These are phyloP conservation scores for Blastobotrys raffinosifermentans DNA, from an alignment of 1,139 yeast species.

Conservation along the genomic window DNA sequence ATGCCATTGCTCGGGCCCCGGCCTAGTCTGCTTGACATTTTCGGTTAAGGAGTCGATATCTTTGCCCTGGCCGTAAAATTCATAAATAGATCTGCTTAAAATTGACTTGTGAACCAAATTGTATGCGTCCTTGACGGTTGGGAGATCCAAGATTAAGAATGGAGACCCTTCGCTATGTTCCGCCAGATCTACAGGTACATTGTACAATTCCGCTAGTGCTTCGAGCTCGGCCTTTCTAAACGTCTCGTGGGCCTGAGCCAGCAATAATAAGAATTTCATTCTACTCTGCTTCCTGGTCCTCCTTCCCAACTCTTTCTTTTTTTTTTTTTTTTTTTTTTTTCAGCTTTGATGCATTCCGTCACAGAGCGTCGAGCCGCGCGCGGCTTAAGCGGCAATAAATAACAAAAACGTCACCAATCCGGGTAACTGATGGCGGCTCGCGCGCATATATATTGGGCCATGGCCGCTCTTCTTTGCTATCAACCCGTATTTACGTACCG, in stretches of 20 bases:
- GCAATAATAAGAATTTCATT: conserved; percentile 58
- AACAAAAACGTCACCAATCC: no score
- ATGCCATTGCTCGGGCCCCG: conserved; percentile 20
- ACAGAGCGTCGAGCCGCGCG: no score
- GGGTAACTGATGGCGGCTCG: no score
- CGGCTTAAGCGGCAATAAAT: no score
- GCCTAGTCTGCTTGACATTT: conserved; percentile 38
- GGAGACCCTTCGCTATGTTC: conserved; percentile 57
- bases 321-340: no score
- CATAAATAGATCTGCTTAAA: conserved; percentile 70
- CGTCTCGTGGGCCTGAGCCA: conserved; percentile 78
- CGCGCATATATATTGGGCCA: no score
- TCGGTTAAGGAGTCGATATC: conserved; percentile 53
- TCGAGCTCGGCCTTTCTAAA: conserved; percentile 81
- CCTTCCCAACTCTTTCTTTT: no score
- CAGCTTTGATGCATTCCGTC: no score
- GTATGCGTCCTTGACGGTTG: conserved; percentile 59
- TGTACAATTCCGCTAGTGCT: conserved; percentile 65
- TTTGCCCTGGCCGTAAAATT: conserved; percentile 72
- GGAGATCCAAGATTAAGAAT: conserved; percentile 60
- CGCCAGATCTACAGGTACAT: conserved; percentile 53
- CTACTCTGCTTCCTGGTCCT: no score
- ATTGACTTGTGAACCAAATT: conserved; percentile 62
- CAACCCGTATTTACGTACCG: no score
- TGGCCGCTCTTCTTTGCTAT: no score